Evolutionary conservation across 2,329 filamentous ascomycete genomes (phyloP), one percentile per base, ranked within the genome.

Genomic region (Aspergillus neoniger): DNA sequence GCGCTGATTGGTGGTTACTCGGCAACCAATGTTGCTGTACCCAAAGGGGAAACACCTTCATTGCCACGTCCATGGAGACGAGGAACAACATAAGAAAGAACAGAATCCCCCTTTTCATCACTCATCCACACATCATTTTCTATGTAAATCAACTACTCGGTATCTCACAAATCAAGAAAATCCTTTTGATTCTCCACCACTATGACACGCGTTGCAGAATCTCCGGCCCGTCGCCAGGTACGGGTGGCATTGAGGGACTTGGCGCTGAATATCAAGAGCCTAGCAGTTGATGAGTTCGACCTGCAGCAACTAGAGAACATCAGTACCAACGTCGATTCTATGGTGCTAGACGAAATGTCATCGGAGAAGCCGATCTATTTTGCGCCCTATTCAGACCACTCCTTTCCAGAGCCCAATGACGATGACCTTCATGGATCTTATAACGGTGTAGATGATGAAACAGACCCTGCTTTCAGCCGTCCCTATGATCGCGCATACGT

Each of bases 281-380:
- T 59, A 21, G 12, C 15, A 55, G 15, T 62, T 41, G 50, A 59
- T 57, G 39, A 57, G 28, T 32, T 60, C 8, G 43, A 55, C 44
- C 44, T 48, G 17, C 43, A 59, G 25, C 60, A 60, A 28, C 32
- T 62, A 2, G 28, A 48, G 23, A 30, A n/a, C 9, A 25, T 57
- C 30, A 43, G 49, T 59, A 53, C 57, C 5, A 39, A n/a, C 14
- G n/a, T 62, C 48, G 57, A 56, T 30, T 7, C 10, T 12, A 19
- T 59, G 12, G 28, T 15, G 21, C 41, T 56, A 32, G 57, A 59
- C 12, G 48, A 57, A 23, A 17, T 15, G 52, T 53, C 52, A 15
- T 12, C 17, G 5, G 7, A 36, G 1, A 59, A 50, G 28, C 48
- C 47, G 6, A 48, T 52, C 28, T 59, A 57, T 30, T 59, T 62